phyloP scores from a whole-genome alignment of 2,329 filamentous ascomycete genomes.

The Ophiocordyceps robertsii region DNA sequence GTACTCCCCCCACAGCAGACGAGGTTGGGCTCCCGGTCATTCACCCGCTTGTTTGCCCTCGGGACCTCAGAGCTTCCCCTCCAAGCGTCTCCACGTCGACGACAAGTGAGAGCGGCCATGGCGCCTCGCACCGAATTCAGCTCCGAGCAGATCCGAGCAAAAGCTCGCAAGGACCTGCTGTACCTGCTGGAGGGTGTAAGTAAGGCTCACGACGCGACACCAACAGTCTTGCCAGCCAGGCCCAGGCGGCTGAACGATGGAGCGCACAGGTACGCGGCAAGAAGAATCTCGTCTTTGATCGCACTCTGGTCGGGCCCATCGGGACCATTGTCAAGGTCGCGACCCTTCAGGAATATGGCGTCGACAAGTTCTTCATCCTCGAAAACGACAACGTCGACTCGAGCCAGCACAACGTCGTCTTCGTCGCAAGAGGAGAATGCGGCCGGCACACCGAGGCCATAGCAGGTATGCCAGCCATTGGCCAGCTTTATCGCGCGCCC shows the following conservation, averaged over 20 bases:
- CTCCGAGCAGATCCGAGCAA: conserved; percentile 62
- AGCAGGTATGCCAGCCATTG: conserved; percentile 53
- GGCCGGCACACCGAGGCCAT: conserved; percentile 71
- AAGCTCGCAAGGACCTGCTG: conserved; percentile 78
- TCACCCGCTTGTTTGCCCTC: background rate
- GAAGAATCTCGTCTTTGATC: conserved; percentile 94
- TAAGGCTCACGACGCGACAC: conserved; percentile 22
- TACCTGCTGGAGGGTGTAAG: conserved; percentile 90
- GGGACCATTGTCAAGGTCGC: conserved; percentile 91
- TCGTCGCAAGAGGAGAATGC: conserved; percentile 83
- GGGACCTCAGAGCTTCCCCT: background rate
- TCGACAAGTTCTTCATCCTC: conserved; percentile 93
- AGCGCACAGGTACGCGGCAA: conserved; percentile 75
- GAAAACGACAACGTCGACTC: conserved; percentile 94
- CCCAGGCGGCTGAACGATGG: conserved; percentile 6
- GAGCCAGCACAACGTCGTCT: conserved; percentile 88
- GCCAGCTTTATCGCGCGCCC: background rate
- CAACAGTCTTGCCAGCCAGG: background rate
- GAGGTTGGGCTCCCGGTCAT: background rate
- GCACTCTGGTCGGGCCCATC: conserved; percentile 76
- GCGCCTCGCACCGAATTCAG: conserved; percentile 59
- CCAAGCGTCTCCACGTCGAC: conserved; percentile 3
- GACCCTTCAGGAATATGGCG: conserved; percentile 89
- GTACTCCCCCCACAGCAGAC: too few species aligned
- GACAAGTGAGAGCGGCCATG: conserved; percentile 41